Evolutionary conservation across 2,329 filamentous ascomycete genomes (phyloP).

Genomic region (Cladosporium phlei): DNA sequence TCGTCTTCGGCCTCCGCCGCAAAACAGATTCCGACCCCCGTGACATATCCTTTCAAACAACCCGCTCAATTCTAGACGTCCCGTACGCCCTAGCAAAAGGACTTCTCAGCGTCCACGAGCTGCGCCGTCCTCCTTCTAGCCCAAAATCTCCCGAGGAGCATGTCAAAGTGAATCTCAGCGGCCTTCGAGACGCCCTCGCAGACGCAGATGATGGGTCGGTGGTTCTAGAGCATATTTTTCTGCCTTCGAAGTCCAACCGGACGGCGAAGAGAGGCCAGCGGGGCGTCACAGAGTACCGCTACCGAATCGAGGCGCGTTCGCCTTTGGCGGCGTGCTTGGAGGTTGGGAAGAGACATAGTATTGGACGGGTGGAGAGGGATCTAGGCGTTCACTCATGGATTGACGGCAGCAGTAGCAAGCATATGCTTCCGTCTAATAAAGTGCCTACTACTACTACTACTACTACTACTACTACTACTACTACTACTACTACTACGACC

Average conservation of each 20-base stretch:
- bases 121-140: neutral
- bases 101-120: constrained; percentile 15
- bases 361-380: constrained; percentile 14
- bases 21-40: constrained; percentile 17
- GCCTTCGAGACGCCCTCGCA: neutral
- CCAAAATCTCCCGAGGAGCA: neutral
- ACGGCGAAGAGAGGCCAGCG: neutral
- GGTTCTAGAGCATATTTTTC: neutral
- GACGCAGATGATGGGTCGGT: neutral
- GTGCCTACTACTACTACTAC: neutral
- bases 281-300: constrained; percentile 13
- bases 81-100: constrained; percentile 18
- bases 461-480: neutral
- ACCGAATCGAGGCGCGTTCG: constrained; percentile 13
- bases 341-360: constrained; percentile 16
- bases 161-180: neutral
- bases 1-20: constrained; percentile 19
- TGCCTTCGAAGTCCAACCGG: neutral
- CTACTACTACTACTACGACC: neutral
- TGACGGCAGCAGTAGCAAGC: constrained; percentile 10
- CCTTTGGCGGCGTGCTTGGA: constrained; percentile 15
- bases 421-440: neutral
- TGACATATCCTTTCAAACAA: constrained; percentile 14
- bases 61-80: constrained; percentile 16
- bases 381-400: constrained; percentile 14